These are phyloP conservation scores for Talaromyces nanjingensis DNA, from an alignment of 495 filamentous ascomycete species.

Conservation along the genomic window DNA sequence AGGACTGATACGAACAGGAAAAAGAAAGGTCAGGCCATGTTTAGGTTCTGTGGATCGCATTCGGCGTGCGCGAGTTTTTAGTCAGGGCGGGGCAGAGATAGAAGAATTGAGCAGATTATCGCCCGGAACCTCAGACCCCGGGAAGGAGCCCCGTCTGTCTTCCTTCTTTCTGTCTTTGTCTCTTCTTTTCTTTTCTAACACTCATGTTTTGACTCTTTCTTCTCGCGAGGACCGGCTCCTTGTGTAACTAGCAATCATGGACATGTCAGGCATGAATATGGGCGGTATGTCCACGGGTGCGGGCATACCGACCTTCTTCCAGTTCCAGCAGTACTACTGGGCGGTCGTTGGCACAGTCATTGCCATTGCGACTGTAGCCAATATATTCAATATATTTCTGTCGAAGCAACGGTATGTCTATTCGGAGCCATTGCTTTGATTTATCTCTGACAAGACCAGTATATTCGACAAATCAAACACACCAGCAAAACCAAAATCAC, in stretches of 20 bases:
- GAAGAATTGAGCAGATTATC: neutral
- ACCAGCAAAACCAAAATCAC: slow-evolving; percentile 59
- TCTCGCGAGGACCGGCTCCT: neutral
- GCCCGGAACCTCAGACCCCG: neutral
- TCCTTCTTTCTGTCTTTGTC: neutral
- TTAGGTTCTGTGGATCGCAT: neutral
- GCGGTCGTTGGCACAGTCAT: slow-evolving; percentile 50
- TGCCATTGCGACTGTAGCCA: slow-evolving; percentile 42
- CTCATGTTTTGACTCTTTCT: neutral
- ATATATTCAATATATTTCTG: slow-evolving; percentile 38
- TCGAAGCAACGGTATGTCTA: slow-evolving; percentile 40
- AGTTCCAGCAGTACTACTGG: slow-evolving; percentile 54
- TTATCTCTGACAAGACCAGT: slow-evolving; percentile 13
- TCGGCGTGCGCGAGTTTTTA: slow-evolving; percentile 5
- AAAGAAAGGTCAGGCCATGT: neutral
- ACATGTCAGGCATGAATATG: slow-evolving; percentile 29
- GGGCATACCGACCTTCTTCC: slow-evolving; percentile 37
- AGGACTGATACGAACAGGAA: neutral
- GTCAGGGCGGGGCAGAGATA: neutral
- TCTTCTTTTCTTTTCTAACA: neutral
- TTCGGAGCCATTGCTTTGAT: neutral
- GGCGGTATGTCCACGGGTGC: slow-evolving; percentile 39
- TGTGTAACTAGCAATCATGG: slow-evolving; percentile 12
- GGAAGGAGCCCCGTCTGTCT: neutral
- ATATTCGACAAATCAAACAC: slow-evolving; percentile 26